phyloP scores from a whole-genome alignment of 495 filamentous ascomycete species.

The Hypoxylon lienhwacheense region DNA sequence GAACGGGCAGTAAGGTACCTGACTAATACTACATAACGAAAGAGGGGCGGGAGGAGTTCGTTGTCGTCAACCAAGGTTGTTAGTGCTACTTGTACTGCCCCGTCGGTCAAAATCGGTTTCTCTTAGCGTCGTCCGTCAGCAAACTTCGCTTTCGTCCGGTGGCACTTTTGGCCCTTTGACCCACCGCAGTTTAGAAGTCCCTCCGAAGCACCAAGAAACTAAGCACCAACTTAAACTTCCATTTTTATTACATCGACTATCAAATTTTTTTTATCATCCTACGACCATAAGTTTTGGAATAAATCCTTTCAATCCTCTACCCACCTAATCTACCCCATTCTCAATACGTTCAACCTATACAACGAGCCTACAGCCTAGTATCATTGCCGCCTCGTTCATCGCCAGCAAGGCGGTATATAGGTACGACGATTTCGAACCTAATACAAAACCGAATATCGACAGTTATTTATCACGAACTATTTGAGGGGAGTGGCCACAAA shows the following conservation, averaged over 20 bases:
- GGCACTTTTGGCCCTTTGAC: slow-evolving; percentile 20
- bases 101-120: slow-evolving; percentile 32
- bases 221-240: too few relatives aligned
- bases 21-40: slow-evolving; percentile 18
- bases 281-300: too few relatives aligned
- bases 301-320: too few relatives aligned
- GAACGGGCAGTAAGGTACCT: slow-evolving; percentile 3
- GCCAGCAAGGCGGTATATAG: background rate
- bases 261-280: too few relatives aligned
- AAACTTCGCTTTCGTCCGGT: slow-evolving; percentile 26
- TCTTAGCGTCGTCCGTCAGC: slow-evolving; percentile 11
- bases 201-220: background rate
- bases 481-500: background rate
- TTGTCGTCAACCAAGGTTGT: slow-evolving; percentile 29
- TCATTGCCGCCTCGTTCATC: background rate
- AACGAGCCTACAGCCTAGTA: background rate
- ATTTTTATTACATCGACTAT: too few relatives aligned
- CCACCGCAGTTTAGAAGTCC: slow-evolving; percentile 22
- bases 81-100: slow-evolving; percentile 1
- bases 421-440: background rate
- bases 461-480: background rate
- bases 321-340: background rate
- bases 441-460: background rate
- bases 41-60: slow-evolving; percentile 25
- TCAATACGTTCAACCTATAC: background rate